Evolutionary conservation across 495 filamentous ascomycete species (phyloP), one percentile per base, ranked within the genome.

Genomic region (Collariella sp.): DNA sequence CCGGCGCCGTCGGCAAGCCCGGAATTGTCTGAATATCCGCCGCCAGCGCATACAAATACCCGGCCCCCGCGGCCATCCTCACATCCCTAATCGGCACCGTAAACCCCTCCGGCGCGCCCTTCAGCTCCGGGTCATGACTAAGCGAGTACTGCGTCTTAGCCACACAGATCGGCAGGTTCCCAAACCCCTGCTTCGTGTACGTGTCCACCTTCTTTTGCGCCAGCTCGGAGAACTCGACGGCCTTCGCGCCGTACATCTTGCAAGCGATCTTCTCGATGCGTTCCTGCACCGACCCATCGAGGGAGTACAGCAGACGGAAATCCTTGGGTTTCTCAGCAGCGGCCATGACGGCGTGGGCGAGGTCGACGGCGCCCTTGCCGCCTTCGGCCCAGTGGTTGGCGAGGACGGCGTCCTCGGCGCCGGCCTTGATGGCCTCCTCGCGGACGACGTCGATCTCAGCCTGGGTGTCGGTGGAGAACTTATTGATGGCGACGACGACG

Each of bases 11-110:
- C 22, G 93, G 93, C 61, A 98, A 70, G 33, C 93, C 93, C 19
- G 93, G 93, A 63, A 98, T 98, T 2, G 93, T 98, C 73, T 97
- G 93, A 59, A 98, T 97, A 66, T 97, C 91, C 11, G 93, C 93
- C 43, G 93, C 93, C 60, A 97, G 76, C 12, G 93, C 93, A 62
- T 96, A 98, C 79, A 96, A 73, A 67, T 94, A 93, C 61, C 93
- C 93, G 57, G 85, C 93, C 56, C 93, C 93, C 50, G 91, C 89
- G 9, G 93, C 93, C 79, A 98, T 80, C 45, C 91, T 75, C 44
- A 98, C 91, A 67, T 98, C 93, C 55, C 91, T 75, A 57, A 98
- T 96, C 10, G 93, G 93, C 19, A 98, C 87, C 6, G 88, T 95
- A 68, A 98, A 98, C 20, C 91, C 93, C 7, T 85, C 88, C 13